Evolutionary conservation across 805 yeast genomes (phyloP).

Genomic region (Lipomyces starkeyi): DNA sequence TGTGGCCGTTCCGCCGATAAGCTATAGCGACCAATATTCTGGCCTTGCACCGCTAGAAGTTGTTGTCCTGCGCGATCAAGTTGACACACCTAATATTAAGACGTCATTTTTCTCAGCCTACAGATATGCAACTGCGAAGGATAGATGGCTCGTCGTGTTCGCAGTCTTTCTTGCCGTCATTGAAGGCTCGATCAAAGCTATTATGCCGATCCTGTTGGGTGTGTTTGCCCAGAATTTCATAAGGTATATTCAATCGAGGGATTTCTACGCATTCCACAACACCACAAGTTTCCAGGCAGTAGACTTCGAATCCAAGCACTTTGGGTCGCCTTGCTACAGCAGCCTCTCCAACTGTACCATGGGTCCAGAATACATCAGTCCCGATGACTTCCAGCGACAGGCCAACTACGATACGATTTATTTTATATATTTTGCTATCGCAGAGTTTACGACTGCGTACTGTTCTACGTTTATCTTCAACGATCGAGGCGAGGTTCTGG

Average conservation of each 20-base stretch:
- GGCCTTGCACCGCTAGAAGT: too few relatives aligned
- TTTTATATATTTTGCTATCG: slow-evolving; percentile 51
- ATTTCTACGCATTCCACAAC: slow-evolving; percentile 6
- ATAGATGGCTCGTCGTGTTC: slow-evolving; percentile 39
- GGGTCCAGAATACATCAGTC: slow-evolving; percentile 30
- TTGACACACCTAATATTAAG: slow-evolving; percentile 31
- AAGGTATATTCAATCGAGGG: not conserved
- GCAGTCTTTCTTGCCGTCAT: slow-evolving; percentile 46
- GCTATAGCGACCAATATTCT: too few relatives aligned
- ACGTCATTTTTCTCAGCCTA: slow-evolving; percentile 43
- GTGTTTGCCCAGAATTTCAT: slow-evolving; percentile 43
- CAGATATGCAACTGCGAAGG: slow-evolving; percentile 46
- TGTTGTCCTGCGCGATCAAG: slow-evolving; percentile 39
- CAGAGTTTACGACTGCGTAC: slow-evolving; percentile 37
- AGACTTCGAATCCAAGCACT: not conserved
- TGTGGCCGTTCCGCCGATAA: too few relatives aligned
- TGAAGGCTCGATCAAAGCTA: slow-evolving; percentile 50
- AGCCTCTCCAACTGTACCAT: not conserved
- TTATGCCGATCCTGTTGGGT: slow-evolving; percentile 47
- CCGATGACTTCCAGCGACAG: slow-evolving; percentile 46
- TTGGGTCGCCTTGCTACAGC: not conserved
- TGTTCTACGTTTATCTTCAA: slow-evolving; percentile 48
- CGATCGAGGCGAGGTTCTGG: slow-evolving; percentile 50
- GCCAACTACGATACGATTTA: slow-evolving; percentile 44
- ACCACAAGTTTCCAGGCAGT: slow-evolving; percentile 12